Base-by-base conservation (phyloP, 2,329 filamentous ascomycete genomes). In the Fusarium sacchari region DNA sequence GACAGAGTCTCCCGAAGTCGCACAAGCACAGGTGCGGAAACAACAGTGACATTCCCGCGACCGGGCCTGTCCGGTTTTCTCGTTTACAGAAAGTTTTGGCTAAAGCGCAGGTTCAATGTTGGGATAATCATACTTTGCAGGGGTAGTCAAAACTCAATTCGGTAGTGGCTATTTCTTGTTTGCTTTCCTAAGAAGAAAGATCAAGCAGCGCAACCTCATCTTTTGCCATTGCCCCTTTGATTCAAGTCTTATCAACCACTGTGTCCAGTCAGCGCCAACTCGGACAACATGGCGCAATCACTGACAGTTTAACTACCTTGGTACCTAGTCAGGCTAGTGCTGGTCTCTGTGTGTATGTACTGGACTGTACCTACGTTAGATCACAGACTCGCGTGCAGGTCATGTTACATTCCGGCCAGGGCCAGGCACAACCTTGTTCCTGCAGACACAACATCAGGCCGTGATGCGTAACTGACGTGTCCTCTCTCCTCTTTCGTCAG, bases 401-500 rank as follows among this genome's bases (percentile, higher is more conserved):
- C 39, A 65, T 28, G 66, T 67, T 56, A 59, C 62, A 71, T 71
- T 64, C 67, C 52, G 46, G n/a, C 40, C 62, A 71, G 67, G 61
- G 50, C 50, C 50, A 53, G 63, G 32, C 44, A 68, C 40, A 63
- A 60, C 61, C 71, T 61, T 59, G 62, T 71, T 71, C 53, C 49
- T 55, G 47, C 42, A 57, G 71, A 49, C 57, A 67, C 56, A n/a
- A 56, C 69, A 59, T 55, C 50, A 61, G 37, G 52, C 39, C 36
- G 50, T 64, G 64, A 75, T 76, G 65, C 60, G 52, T 14, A 39
- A 66, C 74, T 76, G 74, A 76, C 74, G 74, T 76, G 74, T 64
- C 52, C 28, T 53, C 15, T 63, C 36, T 34, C 37, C n/a, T 68
- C 37, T 60, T 20, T 53, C 30, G 28, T 37, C 46, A 43, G 24